Percentiles rank a stretch among this genome's conserved stretches.
These are phyloP conservation scores for Gaeumannomyces tritici DNA, from an alignment of 2,329 filamentous ascomycete species.

Conservation along the genomic window DNA sequence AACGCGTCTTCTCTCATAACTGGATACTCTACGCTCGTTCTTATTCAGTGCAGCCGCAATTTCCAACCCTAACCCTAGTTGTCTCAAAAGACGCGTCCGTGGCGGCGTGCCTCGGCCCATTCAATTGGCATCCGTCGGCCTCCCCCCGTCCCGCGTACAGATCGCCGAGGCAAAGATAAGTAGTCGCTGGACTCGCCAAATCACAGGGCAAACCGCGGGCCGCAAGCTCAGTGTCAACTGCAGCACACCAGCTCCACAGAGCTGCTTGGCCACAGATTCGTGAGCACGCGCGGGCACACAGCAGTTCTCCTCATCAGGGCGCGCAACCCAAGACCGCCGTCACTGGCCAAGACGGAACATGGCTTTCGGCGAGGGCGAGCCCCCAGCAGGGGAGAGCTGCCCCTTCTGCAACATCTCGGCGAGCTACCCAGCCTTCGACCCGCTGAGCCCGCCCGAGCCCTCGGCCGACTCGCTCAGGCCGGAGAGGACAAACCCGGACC, in stretches of 20 bases:
- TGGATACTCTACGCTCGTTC: neutral
- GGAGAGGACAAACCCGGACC: slow-evolving; percentile 24
- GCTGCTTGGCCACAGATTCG: too few relatives aligned
- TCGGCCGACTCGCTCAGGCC: slow-evolving; percentile 22
- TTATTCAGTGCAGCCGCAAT: neutral
- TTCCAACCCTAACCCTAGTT: neutral
- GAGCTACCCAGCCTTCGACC: slow-evolving; percentile 37
- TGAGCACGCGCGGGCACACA: neutral
- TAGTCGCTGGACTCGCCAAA: neutral
- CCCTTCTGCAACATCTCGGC: slow-evolving; percentile 54
- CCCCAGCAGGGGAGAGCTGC: slow-evolving; percentile 24
- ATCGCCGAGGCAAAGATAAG: neutral
- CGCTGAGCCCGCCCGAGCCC: slow-evolving; percentile 29
- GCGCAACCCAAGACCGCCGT: neutral
- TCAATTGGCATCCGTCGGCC: neutral
- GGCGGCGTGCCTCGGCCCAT: neutral
- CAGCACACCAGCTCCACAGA: too few relatives aligned
- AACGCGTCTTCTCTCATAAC: neutral
- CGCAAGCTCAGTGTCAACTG: too few relatives aligned
- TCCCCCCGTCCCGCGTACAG: too few relatives aligned
- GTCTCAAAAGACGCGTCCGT: too few relatives aligned
- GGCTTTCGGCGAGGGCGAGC: neutral
- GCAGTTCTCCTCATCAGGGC: too few relatives aligned
- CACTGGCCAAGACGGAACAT: neutral
- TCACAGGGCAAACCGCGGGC: neutral